Evolutionary conservation across 2,329 filamentous ascomycete genomes (phyloP), one percentile per base, ranked within the genome.

Genomic region (Blastomyces silverae): DNA sequence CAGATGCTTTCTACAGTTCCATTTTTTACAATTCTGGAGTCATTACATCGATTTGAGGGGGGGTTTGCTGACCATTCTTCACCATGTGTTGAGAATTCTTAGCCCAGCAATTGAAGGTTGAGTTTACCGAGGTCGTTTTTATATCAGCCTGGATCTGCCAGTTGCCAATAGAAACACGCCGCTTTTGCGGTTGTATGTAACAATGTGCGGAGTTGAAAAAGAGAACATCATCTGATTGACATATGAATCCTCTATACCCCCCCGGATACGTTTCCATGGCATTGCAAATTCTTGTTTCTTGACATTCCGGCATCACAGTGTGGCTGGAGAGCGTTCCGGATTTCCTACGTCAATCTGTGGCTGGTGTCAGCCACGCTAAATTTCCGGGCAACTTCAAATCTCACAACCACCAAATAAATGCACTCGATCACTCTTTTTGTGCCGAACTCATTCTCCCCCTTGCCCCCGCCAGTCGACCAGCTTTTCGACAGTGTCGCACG

Each of bases 401-500:
- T 72, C 69, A 69, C 34, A 59, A 52, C 44, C 25, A 53, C 52
- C 7, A 8, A 58, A 28, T 48, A 37, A 28, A 48, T 31, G 34
- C 3, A 72, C 70, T 65, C 65, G 71, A 71, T 67, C 68, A 25
- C 15, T 39, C 17, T 58, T 17, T 39, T 39, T 37, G 31, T 15
- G n/a, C 22, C 66, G 70, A 67, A 66, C 67, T 67, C 67, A 65
- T 64, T 69, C 67, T 71, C 68, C 66, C 68, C 69, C 67, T 11
- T 15, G 10, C 11, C 66, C 68, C 70, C 68, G 68, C 68, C 28
- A 31, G 28, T 61, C 44, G 59, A 61, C 59, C 66, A 69, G 66
- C 66, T 70, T 70, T 71, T 70, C 70, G 71, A 73, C 72, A 73
- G 74, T 75, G 76, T 77, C 77, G 81, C 80, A 74, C 78, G 79